phyloP scores from a whole-genome alignment of 805 yeast species.

The Blastobotrys terrestris region DNA sequence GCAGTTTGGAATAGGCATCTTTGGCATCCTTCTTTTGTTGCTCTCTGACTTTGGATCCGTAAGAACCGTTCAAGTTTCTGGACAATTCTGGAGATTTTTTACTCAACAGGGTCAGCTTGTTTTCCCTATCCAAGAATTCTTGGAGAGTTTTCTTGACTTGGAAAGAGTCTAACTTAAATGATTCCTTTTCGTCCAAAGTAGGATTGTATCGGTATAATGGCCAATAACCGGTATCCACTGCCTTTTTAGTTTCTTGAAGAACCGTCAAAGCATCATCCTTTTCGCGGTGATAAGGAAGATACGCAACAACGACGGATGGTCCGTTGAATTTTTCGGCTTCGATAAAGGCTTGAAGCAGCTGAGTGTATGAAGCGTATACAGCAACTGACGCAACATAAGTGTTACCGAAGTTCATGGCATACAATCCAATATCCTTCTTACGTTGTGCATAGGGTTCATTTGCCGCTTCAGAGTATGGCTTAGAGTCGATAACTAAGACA shows the following conservation, averaged over 20 bases:
- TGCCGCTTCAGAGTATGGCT: conserved; percentile 48
- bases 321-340: conserved; percentile 90
- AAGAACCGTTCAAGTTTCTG: conserved; percentile 59
- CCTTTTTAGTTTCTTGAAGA: conserved; percentile 77
- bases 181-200: conserved; percentile 40
- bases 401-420: conserved; percentile 88
- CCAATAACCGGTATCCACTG: conserved; percentile 95
- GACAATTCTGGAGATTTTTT: conserved; percentile 67
- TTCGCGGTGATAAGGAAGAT: conserved; percentile 69
- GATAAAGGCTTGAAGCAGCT: conserved; percentile 76
- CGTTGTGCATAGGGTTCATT: conserved; percentile 35
- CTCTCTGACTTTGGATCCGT: conserved; percentile 53
- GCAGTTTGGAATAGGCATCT: conserved; percentile 65
- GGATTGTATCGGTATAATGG: conserved; percentile 90
- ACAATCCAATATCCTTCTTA: conserved; percentile 87
- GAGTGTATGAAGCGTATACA: conserved; percentile 88
- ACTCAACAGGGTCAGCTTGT: conserved; percentile 73
- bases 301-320: conserved; percentile 87
- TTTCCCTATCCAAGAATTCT: conserved; percentile 82
- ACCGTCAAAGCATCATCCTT: conserved; percentile 59
- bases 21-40: conserved; percentile 64
- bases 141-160: conserved; percentile 69
- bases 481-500: conserved; percentile 80
- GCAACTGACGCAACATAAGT: conserved; percentile 93
- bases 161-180: conserved; percentile 79